Evolutionary conservation across 805 yeast genomes (phyloP).

Genomic region (Candida argentea): DNA sequence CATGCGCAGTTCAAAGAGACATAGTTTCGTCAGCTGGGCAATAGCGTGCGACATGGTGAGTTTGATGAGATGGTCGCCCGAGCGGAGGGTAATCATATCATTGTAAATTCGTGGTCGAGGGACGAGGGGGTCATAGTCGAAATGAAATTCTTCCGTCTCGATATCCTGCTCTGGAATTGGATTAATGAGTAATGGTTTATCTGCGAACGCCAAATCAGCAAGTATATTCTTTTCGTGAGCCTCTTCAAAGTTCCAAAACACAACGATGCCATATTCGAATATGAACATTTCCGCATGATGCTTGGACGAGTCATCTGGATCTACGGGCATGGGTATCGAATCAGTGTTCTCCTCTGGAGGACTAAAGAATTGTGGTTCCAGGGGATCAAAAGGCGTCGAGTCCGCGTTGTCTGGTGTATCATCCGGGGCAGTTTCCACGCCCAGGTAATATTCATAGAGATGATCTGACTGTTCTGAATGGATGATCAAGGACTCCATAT

Average conservation of each 20-base stretch:
- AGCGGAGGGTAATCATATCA: slow-evolving; percentile 84
- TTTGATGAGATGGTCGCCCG: slow-evolving; percentile 89
- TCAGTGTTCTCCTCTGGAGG: slow-evolving; percentile 16
- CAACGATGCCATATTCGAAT: slow-evolving; percentile 90
- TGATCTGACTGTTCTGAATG: slow-evolving; percentile 82
- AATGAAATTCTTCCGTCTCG: slow-evolving; percentile 82
- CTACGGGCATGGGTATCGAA: slow-evolving; percentile 1
- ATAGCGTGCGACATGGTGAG: slow-evolving; percentile 92
- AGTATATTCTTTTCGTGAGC: slow-evolving; percentile 85
- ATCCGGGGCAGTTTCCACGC: slow-evolving; percentile 50
- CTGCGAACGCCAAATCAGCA: slow-evolving; percentile 80
- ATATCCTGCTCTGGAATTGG: slow-evolving; percentile 83
- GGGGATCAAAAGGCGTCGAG: slow-evolving; percentile 69
- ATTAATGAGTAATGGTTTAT: slow-evolving; percentile 45
- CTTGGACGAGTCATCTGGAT: slow-evolving; percentile 34
- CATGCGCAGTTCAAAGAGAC: slow-evolving; percentile 87
- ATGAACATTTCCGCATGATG: slow-evolving; percentile 82
- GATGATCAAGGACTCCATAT: slow-evolving; percentile 72
- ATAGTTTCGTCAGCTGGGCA: slow-evolving; percentile 89
- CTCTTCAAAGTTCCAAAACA: slow-evolving; percentile 94
- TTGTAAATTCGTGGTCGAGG: slow-evolving; percentile 74
- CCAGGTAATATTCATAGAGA: slow-evolving; percentile 84
- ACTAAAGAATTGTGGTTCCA: slow-evolving; percentile 87
- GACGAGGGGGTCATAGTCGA: slow-evolving; percentile 55
- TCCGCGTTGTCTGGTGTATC: slow-evolving; percentile 49